Evolutionary conservation across 2,329 filamentous ascomycete genomes (phyloP).

Genomic region (Cladosporium sp.): DNA sequence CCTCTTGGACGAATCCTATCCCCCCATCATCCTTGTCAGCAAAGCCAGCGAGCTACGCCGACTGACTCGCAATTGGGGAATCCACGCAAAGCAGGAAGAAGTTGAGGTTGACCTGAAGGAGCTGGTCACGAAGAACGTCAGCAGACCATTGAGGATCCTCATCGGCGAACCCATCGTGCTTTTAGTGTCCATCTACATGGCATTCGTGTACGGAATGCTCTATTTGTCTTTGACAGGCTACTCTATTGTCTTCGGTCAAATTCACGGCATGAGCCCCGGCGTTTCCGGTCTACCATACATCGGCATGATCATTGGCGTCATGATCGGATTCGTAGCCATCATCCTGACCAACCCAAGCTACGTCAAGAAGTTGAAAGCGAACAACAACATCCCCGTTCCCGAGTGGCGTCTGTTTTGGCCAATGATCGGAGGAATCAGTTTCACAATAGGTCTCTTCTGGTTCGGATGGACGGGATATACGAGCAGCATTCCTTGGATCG

Average conservation of each 20-base stretch:
- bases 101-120: slow-evolving; percentile 36
- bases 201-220: slow-evolving; percentile 52
- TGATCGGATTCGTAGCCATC: slow-evolving; percentile 26
- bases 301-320: slow-evolving; percentile 55
- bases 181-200: slow-evolving; percentile 42
- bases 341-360: slow-evolving; percentile 30
- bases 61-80: slow-evolving; percentile 57
- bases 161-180: slow-evolving; percentile 49
- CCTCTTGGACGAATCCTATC: slow-evolving; percentile 56
- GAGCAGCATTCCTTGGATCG: slow-evolving; percentile 39
- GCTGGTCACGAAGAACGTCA: slow-evolving; percentile 35
- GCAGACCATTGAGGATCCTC: slow-evolving; percentile 43
- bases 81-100: slow-evolving; percentile 50
- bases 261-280: slow-evolving; percentile 68
- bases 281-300: slow-evolving; percentile 76
- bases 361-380: slow-evolving; percentile 29
- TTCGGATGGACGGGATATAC: slow-evolving; percentile 43
- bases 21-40: slow-evolving; percentile 53
- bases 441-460: slow-evolving; percentile 37
- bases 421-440: slow-evolving; percentile 47
- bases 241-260: slow-evolving; percentile 68
- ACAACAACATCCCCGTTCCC: slow-evolving; percentile 38
- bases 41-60: slow-evolving; percentile 54
- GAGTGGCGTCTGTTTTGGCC: slow-evolving; percentile 45
- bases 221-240: slow-evolving; percentile 87